phyloP scores from a whole-genome alignment of 345 rosid genomes.

The Microthlaspi erraticum region DNA sequence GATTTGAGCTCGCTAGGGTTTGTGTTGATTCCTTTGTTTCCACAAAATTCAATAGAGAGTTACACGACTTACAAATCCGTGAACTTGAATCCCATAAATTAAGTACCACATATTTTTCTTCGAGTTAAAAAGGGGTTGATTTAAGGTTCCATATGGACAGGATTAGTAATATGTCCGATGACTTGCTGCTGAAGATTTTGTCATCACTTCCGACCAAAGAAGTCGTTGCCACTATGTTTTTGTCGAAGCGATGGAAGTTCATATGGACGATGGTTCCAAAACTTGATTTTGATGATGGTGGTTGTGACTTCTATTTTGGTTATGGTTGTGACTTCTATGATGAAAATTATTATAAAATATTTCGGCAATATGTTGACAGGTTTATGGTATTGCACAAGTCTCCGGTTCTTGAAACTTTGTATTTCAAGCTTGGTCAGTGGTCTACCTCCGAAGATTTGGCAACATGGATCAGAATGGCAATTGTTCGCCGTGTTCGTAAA shows the following conservation, averaged over 20 bases:
- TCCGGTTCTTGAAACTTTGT: background rate
- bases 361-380: background rate
- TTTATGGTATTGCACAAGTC: background rate
- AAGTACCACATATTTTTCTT: no score
- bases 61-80: no score
- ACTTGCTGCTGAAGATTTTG: slow-evolving; percentile 1
- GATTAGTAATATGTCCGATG: slow-evolving; percentile 7
- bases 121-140: no score
- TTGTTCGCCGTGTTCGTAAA: background rate
- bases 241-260: slow-evolving; percentile 11
- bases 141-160: background rate
- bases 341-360: background rate
- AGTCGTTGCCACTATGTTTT: background rate
- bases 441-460: background rate
- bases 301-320: no score
- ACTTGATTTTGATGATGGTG: background rate
- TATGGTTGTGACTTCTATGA: background rate
- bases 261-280: slow-evolving; percentile 13
- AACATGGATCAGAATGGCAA: slow-evolving; percentile 3
- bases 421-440: background rate
- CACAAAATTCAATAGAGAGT: no score
- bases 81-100: no score
- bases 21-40: no score
- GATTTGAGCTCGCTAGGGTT: no score
- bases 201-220: slow-evolving; percentile 4